These are phyloP conservation scores for Gaertneriomyces sp. DNA, from an alignment of 192 early-diverging fungal genomes.

Conservation along the genomic window DNA sequence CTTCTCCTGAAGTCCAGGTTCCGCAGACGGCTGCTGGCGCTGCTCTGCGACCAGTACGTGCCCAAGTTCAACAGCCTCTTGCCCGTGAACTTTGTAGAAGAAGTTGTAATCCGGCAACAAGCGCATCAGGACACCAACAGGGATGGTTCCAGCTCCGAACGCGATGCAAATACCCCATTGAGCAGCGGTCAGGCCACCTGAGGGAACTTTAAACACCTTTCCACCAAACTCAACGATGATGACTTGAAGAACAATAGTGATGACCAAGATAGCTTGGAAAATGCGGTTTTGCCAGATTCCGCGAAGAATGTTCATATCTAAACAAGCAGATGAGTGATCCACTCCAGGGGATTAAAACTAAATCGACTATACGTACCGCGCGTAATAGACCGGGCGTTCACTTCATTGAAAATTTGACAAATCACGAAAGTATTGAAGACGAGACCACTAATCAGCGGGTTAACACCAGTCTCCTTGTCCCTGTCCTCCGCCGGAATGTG, in stretches of 20 bases:
- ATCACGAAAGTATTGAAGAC: constrained; percentile 95
- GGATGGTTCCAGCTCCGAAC: constrained; percentile 74
- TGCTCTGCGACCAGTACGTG: background rate
- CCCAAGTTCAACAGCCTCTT: background rate
- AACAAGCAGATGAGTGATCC: constrained; percentile 13
- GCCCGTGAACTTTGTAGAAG: background rate
- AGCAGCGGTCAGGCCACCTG: constrained; percentile 51
- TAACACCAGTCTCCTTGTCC: constrained; percentile 24
- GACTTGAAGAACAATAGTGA: constrained; percentile 72
- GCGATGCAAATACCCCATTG: constrained; percentile 84
- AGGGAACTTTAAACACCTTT: constrained; percentile 72
- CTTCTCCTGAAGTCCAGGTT: background rate
- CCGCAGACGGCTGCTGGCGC: background rate
- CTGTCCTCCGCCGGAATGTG: constrained; percentile 3
- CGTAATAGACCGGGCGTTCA: constrained; percentile 85
- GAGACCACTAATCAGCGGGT: constrained; percentile 50
- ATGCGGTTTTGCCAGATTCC: constrained; percentile 72
- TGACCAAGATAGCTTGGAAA: constrained; percentile 75
- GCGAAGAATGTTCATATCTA: constrained; percentile 82
- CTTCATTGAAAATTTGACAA: constrained; percentile 91
- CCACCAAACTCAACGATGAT: constrained; percentile 91
- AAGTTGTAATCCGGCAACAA: constrained; percentile 70
- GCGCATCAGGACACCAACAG: constrained; percentile 81
- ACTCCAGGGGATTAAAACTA: background rate
- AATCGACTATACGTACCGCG: constrained; percentile 40